Conservation (phyloP, 352 stramenopile genomes). For the Phytopythium sindhum region DNA sequence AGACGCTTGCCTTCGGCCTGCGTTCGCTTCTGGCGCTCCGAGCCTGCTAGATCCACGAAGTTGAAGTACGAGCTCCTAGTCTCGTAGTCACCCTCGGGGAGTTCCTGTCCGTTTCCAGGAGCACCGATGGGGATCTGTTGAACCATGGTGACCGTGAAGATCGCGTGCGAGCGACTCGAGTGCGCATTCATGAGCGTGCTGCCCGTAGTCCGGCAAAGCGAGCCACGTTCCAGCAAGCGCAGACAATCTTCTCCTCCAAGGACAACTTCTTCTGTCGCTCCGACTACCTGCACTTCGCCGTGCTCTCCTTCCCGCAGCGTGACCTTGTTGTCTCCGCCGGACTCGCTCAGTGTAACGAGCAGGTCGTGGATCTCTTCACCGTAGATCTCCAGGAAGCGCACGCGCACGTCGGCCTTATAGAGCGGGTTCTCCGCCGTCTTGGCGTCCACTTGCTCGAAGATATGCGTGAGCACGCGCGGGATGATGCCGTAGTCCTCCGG, state of each 20-base stretch:
- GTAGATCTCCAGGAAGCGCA: conserved; percentile 92
- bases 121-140: conserved; percentile 68
- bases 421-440: conserved; percentile 54
- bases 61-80: conserved; percentile 88
- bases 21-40: conserved; percentile 94
- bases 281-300: conserved; percentile 77
- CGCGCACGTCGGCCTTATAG: conserved; percentile 63
- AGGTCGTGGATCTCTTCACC: conserved; percentile 89
- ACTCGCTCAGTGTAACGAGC: conserved; percentile 70
- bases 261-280: conserved; percentile 75
- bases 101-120: conserved; percentile 24
- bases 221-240: conserved; percentile 79
- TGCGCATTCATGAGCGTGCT: conserved; percentile 92
- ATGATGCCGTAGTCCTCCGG: conserved; percentile 88
- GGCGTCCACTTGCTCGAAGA: conserved; percentile 76
- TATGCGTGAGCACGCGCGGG: conserved; percentile 76
- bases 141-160: conserved; percentile 87
- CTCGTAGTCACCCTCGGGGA: conserved; percentile 63
- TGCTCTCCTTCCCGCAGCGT: conserved; percentile 83
- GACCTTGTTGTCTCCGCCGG: conserved; percentile 60
- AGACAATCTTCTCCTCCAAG: conserved; percentile 70
- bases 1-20: conserved; percentile 89
- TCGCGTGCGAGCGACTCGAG: conserved; percentile 89
- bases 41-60: conserved; percentile 91
- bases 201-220: conserved; percentile 75